A percentile compares a stretch with the other conserved stretches of the same genome.
Evolutionary conservation across 2,329 filamentous ascomycete species (phyloP).

Genomic region (Trichothecium roseum): DNA sequence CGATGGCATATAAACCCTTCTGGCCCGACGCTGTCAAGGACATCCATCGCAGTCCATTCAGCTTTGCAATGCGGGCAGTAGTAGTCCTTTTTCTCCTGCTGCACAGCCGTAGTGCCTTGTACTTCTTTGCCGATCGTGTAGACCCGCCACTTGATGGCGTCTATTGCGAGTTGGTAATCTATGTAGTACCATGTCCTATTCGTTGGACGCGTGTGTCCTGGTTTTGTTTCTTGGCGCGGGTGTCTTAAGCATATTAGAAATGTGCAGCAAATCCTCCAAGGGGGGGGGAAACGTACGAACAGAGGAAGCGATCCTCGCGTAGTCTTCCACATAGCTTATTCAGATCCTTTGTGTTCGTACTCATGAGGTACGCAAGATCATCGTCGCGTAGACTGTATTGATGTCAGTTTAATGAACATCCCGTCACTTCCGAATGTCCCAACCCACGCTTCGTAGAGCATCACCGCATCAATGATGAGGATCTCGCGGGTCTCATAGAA

Average conservation of each 20-base stretch:
- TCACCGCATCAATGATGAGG: slow-evolving; percentile 75
- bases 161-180: slow-evolving; percentile 86
- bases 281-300: slow-evolving; percentile 47
- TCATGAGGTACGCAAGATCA: slow-evolving; percentile 78
- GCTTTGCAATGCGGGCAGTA: slow-evolving; percentile 71
- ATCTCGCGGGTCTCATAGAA: slow-evolving; percentile 83
- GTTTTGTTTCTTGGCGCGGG: slow-evolving; percentile 59
- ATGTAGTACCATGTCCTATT: slow-evolving; percentile 95
- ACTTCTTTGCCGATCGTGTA: slow-evolving; percentile 83
- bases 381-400: slow-evolving; percentile 71
- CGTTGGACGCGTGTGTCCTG: slow-evolving; percentile 71
- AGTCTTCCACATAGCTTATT: slow-evolving; percentile 82
- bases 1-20: slow-evolving; percentile 74
- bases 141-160: slow-evolving; percentile 91
- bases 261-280: background rate
- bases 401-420: slow-evolving; percentile 47
- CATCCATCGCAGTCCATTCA: slow-evolving; percentile 85
- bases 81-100: slow-evolving; percentile 84
- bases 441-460: slow-evolving; percentile 68
- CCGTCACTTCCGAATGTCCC: background rate
- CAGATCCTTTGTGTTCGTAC: slow-evolving; percentile 83
- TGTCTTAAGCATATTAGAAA: slow-evolving; percentile 35
- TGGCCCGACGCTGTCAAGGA: slow-evolving; percentile 63
- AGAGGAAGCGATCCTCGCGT: slow-evolving; percentile 75
- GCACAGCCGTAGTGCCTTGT: slow-evolving; percentile 70